Base-by-base conservation (phyloP, 1,284 basidiomycete genomes). In the Sanghuangporus baumii region DNA sequence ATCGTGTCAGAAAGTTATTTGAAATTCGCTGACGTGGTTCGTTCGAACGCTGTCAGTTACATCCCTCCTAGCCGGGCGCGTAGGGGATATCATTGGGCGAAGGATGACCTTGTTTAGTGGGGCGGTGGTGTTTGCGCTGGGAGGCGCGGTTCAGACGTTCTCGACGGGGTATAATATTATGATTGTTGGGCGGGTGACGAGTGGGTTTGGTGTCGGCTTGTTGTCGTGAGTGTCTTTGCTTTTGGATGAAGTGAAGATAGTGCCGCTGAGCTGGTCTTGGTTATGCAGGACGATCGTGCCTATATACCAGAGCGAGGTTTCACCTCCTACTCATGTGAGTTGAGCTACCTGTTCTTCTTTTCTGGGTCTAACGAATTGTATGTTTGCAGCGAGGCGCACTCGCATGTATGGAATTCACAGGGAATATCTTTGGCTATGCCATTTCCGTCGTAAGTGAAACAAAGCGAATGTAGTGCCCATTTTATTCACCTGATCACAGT, bases 251-350 rank as follows among this genome's bases (percentile, higher is more conserved):
- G 6, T 51, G 48, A 54, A 37, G 52, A 51, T 61, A 26, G 60
- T 37, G 34, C 34, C 11, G 3, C 54, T 60, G 36, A 61, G 60
- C 16, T 46, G 20, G 6, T 16, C 43, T 11, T n/a, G 41, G 57
- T 23, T 61, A 6, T 36, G 46, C 70, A 93, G 93, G 61, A 98
- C 96, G 65, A 94, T 98, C 66, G 96, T 98, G 26, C 96, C 96
- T 8, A 97, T 98, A 66, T 99, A 98, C 74, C 96, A 98, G 77
- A 93, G 91, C 69, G 96, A 98, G 78, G 94, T 98, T 57, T 96
- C 94, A 1, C 95, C 96, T 16, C 93, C 96, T 2, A 85, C 93
- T 71, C 93, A 97, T 77, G 93, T 92, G 72, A 62, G 89, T 76
- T 47, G 26, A 5, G 26, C 26, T 31, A 31, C 26, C 26, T 31